Evolutionary conservation across 2,329 filamentous ascomycete species (phyloP).

Genomic region (Didymella pomorum): DNA sequence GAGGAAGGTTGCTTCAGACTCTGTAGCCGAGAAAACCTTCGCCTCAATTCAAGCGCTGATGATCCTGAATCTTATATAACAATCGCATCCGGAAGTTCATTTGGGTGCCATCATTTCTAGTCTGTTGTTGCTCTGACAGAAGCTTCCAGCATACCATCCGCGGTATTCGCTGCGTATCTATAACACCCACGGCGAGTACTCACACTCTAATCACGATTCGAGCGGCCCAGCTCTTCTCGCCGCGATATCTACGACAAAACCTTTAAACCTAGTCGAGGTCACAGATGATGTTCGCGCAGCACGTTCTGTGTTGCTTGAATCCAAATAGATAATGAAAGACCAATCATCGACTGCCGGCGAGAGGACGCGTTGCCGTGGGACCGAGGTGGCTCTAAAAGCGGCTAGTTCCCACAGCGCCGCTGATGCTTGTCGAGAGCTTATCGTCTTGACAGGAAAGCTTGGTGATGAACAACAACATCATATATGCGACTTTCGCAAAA

Average conservation of each 20-base stretch:
- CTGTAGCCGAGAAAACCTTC: not conserved
- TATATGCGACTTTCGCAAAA: not conserved
- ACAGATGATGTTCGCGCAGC: not conserved
- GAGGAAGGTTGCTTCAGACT: not conserved
- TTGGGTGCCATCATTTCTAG: not conserved
- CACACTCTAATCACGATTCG: too few species aligned
- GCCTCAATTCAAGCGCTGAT: not conserved
- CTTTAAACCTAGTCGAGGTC: not conserved
- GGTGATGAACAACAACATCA: not conserved
- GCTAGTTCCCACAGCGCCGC: conserved; percentile 11
- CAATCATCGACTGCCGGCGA: not conserved
- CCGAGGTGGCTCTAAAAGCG: conserved; percentile 1
- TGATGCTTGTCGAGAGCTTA: conserved; percentile 19
- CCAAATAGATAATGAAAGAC: too few species aligned
- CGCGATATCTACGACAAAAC: not conserved
- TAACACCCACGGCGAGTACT: too few species aligned
- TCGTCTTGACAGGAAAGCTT: conserved; percentile 13
- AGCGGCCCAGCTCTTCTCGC: not conserved
- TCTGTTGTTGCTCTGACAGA: not conserved
- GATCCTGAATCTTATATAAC: too few species aligned
- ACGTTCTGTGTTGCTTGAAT: not conserved
- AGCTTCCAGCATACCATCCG: not conserved
- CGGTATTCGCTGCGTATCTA: too few species aligned
- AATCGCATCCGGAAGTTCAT: not conserved
- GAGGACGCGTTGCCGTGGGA: conserved; percentile 3